These are phyloP conservation scores for Apophysomyces trapeziformis DNA, from an alignment of 371 early-diverging fungal species.

Conservation along the genomic window DNA sequence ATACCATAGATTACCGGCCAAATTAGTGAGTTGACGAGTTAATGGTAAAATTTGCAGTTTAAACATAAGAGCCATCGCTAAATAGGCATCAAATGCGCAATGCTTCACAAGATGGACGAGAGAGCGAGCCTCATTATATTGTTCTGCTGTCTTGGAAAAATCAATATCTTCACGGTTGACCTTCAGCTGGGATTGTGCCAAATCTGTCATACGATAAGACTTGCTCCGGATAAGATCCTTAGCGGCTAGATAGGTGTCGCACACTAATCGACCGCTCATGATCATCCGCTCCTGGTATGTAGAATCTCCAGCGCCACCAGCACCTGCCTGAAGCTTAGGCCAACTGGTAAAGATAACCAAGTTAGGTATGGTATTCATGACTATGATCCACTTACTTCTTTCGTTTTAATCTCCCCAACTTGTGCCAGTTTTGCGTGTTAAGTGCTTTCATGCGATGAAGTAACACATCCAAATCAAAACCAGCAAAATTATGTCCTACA, in stretches of 20 bases:
- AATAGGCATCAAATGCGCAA: slow-evolving; percentile 82
- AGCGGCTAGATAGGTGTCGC: slow-evolving; percentile 93
- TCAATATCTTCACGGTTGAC: slow-evolving; percentile 89
- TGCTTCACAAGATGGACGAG: slow-evolving; percentile 79
- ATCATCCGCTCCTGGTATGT: slow-evolving; percentile 73
- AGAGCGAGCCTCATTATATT: slow-evolving; percentile 64
- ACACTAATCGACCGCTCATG: slow-evolving; percentile 90
- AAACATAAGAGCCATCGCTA: slow-evolving; percentile 85
- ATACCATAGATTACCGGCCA: slow-evolving; percentile 96
- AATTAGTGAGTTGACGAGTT: slow-evolving; percentile 90
- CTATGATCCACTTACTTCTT: slow-evolving; percentile 52
- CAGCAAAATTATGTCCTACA: slow-evolving; percentile 96
- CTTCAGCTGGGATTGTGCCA: slow-evolving; percentile 79
- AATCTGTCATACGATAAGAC: slow-evolving; percentile 81
- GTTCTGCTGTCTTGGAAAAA: slow-evolving; percentile 73
- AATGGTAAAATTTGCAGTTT: slow-evolving; percentile 91
- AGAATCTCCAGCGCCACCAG: slow-evolving; percentile 84
- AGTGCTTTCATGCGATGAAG: slow-evolving; percentile 90
- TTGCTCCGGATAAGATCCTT: slow-evolving; percentile 90
- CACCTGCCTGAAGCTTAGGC: slow-evolving; percentile 83
- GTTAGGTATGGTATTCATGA: neutral
- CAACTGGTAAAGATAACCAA: slow-evolving; percentile 44
- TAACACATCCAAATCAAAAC: slow-evolving; percentile 91
- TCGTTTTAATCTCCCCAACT: slow-evolving; percentile 84
- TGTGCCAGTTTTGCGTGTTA: slow-evolving; percentile 59